Evolutionary conservation across 1,284 basidiomycete genomes (phyloP).

Genomic region (Rhizoctonia solani): DNA sequence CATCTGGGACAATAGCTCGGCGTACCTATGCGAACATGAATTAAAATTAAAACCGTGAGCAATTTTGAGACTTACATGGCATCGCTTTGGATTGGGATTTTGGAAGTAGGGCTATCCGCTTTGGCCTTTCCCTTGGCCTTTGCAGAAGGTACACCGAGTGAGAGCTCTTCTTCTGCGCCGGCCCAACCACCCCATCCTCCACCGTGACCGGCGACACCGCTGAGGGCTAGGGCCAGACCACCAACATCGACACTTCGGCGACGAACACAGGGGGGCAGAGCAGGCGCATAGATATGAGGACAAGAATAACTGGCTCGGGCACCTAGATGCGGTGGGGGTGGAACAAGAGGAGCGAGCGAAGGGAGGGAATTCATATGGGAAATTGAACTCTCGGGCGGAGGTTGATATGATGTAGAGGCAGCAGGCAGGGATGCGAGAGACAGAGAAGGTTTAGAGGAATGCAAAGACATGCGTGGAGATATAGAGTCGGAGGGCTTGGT

Average conservation of each 20-base stretch:
- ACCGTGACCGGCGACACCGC: constrained; percentile 50
- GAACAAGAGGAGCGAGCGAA: constrained; percentile 30
- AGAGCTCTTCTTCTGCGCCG: constrained; percentile 56
- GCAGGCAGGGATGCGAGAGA: constrained; percentile 29
- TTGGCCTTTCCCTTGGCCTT: constrained; percentile 24
- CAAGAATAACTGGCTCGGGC: constrained; percentile 32
- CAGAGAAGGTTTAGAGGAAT: constrained; percentile 1
- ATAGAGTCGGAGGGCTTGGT: constrained; percentile 20
- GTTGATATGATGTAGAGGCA: constrained; percentile 27
- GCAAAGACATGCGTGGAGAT: not conserved
- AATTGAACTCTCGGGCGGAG: constrained; percentile 19
- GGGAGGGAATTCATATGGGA: constrained; percentile 28
- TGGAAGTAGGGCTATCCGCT: no score
- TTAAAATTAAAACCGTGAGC: not conserved
- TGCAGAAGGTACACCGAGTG: constrained; percentile 40
- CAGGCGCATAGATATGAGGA: constrained; percentile 35
- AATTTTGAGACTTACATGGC: constrained; percentile 14
- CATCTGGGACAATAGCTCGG: constrained; percentile 81
- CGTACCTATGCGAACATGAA: constrained; percentile 53
- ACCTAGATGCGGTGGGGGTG: constrained; percentile 18
- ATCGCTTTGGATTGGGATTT: not conserved
- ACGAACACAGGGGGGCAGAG: constrained; percentile 41
- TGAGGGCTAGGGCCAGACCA: constrained; percentile 76
- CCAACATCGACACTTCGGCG: constrained; percentile 82
- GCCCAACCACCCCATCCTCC: constrained; percentile 75